These are phyloP conservation scores for Salix purpurea DNA, from an alignment of 345 rosid species.

Conservation along the genomic window DNA sequence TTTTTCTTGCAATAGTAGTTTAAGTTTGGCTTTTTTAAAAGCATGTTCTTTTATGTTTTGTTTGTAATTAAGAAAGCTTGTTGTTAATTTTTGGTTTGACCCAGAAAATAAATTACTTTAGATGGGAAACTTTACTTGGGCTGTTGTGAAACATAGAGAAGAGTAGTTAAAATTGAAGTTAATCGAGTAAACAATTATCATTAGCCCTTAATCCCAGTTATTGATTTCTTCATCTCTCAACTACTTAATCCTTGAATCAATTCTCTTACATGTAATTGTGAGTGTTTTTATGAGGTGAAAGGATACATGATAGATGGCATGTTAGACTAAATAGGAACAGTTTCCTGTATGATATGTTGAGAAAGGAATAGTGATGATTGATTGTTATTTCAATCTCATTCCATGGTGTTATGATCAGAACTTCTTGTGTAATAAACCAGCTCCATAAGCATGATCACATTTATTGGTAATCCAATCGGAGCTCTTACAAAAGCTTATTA, in stretches of 20 bases:
- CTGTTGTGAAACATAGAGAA: not conserved
- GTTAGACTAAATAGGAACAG: not conserved
- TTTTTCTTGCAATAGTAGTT: not conserved
- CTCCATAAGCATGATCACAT: not conserved
- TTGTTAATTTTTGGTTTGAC: not conserved
- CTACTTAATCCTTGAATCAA: not conserved
- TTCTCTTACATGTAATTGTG: not conserved
- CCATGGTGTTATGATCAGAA: not conserved
- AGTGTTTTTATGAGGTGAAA: not conserved
- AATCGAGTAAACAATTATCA: not conserved
- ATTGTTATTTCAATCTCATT: not conserved
- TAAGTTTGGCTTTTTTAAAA: not conserved
- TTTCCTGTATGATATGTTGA: not conserved
- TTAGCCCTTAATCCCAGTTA: not conserved
- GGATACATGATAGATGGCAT: not conserved
- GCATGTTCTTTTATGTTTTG: not conserved
- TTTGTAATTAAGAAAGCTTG: not conserved
- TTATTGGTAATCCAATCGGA: not conserved
- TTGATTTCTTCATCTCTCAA: not conserved
- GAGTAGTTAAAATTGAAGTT: not conserved
- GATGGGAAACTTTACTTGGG: not conserved
- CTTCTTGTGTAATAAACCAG: not conserved
- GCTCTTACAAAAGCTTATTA: not conserved
- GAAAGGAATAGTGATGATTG: not conserved
- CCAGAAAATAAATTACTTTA: not conserved